phyloP scores from a whole-genome alignment of 2,329 filamentous ascomycete species.

The Boeremia exigua region DNA sequence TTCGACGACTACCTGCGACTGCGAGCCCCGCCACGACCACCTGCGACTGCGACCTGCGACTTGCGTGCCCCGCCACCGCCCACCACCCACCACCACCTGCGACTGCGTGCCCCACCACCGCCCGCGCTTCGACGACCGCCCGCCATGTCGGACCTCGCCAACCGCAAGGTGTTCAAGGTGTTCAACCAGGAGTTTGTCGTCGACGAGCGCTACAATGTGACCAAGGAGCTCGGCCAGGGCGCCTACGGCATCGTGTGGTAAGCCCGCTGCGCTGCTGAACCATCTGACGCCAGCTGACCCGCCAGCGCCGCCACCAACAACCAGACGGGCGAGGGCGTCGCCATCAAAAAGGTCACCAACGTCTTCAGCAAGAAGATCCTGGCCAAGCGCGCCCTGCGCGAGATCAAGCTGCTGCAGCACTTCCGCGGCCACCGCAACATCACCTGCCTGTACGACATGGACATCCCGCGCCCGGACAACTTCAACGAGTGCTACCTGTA shows the following conservation, averaged over 20 bases:
- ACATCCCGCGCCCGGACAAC: constrained; percentile 94
- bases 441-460: constrained; percentile 99
- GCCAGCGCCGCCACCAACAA: constrained; percentile 87
- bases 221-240: constrained; percentile 97
- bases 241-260: constrained; percentile 99
- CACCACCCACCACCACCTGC: too few species aligned
- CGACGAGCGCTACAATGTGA: constrained; percentile 97
- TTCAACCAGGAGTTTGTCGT: constrained; percentile 99
- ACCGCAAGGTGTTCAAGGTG: constrained; percentile 72
- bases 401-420: constrained; percentile 98
- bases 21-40: too few species aligned
- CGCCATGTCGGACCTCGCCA: constrained; percentile 65
- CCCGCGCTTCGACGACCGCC: not conserved
- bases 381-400: constrained; percentile 94
- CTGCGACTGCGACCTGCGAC: not conserved
- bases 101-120: too few species aligned
- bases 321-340: constrained; percentile 89
- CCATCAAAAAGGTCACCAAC: constrained; percentile 99
- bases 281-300: constrained; percentile 9
- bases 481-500: constrained; percentile 99
- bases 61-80: too few species aligned
- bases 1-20: too few species aligned
- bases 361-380: constrained; percentile 99
- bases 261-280: constrained; percentile 38
- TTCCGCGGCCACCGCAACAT: constrained; percentile 78